phyloP scores from a whole-genome alignment of 2,329 filamentous ascomycete genomes.

The Aspergillus fijiensis region DNA sequence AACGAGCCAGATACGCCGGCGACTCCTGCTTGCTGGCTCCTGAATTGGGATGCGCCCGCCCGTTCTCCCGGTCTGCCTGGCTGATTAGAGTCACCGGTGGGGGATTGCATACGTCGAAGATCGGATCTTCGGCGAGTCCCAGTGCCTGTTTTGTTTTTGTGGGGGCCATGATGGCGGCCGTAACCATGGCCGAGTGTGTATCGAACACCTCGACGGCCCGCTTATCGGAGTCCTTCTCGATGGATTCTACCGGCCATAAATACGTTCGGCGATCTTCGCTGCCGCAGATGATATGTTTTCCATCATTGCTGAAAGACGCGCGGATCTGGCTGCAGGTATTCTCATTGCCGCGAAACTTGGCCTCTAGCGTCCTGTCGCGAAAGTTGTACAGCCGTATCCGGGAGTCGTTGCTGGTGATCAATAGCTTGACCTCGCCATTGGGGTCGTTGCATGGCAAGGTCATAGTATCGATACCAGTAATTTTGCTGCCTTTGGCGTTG shows the following conservation, averaged over 20 bases:
- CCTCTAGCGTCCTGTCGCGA: constrained; percentile 77
- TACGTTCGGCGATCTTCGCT: constrained; percentile 90
- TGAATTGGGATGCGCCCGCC: constrained; percentile 22
- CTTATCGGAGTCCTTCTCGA: constrained; percentile 73
- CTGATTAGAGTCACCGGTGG: constrained; percentile 82
- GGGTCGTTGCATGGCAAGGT: constrained; percentile 56
- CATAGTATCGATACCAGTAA: constrained; percentile 85
- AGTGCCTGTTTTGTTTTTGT: constrained; percentile 73
- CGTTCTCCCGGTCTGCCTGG: constrained; percentile 42
- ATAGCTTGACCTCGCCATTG: constrained; percentile 71
- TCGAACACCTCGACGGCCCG: constrained; percentile 85
- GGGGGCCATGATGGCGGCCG: constrained; percentile 83
- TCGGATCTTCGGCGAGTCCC: constrained; percentile 78
- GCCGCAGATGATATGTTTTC: constrained; percentile 81
- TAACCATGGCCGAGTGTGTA: constrained; percentile 84
- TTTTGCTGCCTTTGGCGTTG: constrained; percentile 95
- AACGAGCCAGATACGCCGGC: constrained; percentile 74
- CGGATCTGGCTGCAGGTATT: constrained; percentile 89
- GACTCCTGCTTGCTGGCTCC: constrained; percentile 59
- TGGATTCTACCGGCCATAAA: constrained; percentile 72
- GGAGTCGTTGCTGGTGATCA: constrained; percentile 94
- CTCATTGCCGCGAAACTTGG: constrained; percentile 88
- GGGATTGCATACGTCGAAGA: constrained; percentile 96
- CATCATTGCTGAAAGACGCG: constrained; percentile 84
- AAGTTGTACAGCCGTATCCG: constrained; percentile 87